A percentile compares a stretch with the other conserved stretches of the same genome.
Conservation (phyloP, 1,139 yeast genomes). For the Suhomyces bribrorum region DNA sequence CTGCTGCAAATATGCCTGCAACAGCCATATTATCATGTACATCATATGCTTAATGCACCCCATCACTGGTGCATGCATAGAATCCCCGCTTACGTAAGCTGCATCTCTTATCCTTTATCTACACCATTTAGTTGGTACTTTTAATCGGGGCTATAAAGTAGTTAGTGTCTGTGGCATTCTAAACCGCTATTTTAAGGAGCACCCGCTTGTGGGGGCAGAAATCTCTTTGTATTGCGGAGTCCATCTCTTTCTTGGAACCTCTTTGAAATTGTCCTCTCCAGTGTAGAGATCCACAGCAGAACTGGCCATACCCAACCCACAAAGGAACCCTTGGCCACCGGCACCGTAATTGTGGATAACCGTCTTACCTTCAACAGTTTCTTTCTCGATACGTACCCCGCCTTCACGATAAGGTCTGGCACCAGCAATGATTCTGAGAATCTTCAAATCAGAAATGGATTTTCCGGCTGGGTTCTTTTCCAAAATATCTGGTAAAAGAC, state of each 20-base stretch:
- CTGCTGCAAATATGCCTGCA: no score
- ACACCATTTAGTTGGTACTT: no score
- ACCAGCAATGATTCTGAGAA: slow-evolving; percentile 18
- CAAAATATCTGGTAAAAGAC: slow-evolving; percentile 16
- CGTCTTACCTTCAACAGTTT: slow-evolving; percentile 11
- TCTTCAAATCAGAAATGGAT: slow-evolving; percentile 14
- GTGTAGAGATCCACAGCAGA: slow-evolving; percentile 11
- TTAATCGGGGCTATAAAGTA: no score
- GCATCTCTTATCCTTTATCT: no score
- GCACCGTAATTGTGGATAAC: slow-evolving; percentile 23
- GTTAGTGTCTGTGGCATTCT: no score
- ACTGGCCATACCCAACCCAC: slow-evolving; percentile 21
- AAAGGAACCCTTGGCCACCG: slow-evolving; percentile 23
- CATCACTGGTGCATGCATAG: no score
- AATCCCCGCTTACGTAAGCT: no score
- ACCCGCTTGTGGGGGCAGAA: no score
- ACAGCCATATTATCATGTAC: no score
- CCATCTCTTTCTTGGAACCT: not conserved
- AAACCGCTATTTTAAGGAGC: no score
- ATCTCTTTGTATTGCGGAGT: not conserved
- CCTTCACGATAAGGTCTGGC: slow-evolving; percentile 21
- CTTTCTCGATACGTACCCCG: slow-evolving; percentile 20
- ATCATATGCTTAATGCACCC: no score
- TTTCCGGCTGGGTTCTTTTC: slow-evolving; percentile 16
- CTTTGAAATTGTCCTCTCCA: not conserved